Base-by-base conservation (phyloP, 176 grass and related monocot genomes). In the Rhynchospora tenuis region DNA sequence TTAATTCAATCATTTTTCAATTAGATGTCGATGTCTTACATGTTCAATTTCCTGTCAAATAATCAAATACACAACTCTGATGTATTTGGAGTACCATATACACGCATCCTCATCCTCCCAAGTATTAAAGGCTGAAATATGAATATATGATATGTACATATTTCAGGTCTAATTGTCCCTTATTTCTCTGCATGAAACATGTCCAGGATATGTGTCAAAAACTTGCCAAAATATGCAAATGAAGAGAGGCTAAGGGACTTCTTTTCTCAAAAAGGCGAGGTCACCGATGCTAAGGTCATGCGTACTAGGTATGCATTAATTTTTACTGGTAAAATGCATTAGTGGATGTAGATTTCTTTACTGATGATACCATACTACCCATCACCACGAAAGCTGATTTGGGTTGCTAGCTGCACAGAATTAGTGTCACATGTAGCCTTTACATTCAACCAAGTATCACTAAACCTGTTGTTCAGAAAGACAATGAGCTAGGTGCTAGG, bases 141-240 rank as follows among this genome's bases (percentile, higher is more conserved):
- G n/a, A n/a, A n/a, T n/a, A n/a, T n/a, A n/a, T n/a, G 1, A 44
- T 71, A 71, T 7, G 29, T 33, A 44, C 45, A 46, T 63, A 50
- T 48, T 26, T 75, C 12, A 55, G 42, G 24, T 16, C 13, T 59
- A 6, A 54, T 22, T 58, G 7, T 31, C 11, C 24, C 11, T 44
- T 50, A 23, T 45, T 67, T 38, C 66, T 84, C 54, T 85, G 16
- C 14, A 66, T 69, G 19, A 74, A 45, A 54, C 14, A 87, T 86
- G 84, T 98, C 92, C 69, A 87, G 95, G 78, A 72, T 98, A 20
- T 98, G 95, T 85, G 89, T 98, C 54, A 98, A 98, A 86, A 98
- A 94, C 86, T 89, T 94, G 81, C 95, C 92, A 29, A 94, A 98
- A 87, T 88, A 91, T 83, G 90, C 85, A 20, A 90, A 94, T 78